phyloP scores from a whole-genome alignment of 768 basidiomycete species.

The Boletus insuetus region DNA sequence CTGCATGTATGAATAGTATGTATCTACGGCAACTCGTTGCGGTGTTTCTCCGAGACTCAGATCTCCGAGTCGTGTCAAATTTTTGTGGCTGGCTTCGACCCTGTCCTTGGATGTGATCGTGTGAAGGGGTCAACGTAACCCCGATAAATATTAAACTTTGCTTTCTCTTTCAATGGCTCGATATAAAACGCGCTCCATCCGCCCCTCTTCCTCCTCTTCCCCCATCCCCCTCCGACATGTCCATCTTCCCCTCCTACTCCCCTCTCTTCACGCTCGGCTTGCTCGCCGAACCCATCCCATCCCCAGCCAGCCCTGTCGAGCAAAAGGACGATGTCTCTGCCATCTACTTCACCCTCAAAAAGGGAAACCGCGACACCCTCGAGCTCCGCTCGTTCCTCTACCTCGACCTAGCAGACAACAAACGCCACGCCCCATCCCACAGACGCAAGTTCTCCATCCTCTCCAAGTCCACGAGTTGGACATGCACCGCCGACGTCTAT shows the following conservation, averaged over 20 bases:
- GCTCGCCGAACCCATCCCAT: conserved; percentile 33
- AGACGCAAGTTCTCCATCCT: conserved; percentile 33
- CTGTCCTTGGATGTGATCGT: conserved; percentile 13
- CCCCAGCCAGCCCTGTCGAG: background rate
- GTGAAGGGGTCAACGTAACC: conserved; percentile 2
- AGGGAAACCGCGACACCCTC: conserved; percentile 35
- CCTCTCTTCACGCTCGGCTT: conserved; percentile 66
- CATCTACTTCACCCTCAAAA: conserved; percentile 48
- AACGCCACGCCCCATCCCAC: conserved; percentile 39
- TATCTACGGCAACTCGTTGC: conserved; percentile 21
- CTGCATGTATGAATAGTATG: too few species aligned
- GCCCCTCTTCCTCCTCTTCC: background rate
- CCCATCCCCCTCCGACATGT: background rate
- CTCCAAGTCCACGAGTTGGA: conserved; percentile 32
- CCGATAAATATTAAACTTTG: conserved; percentile 20
- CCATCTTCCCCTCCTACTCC: conserved; percentile 40
- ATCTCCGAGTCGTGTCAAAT: conserved; percentile 1
- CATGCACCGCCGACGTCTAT: conserved; percentile 12
- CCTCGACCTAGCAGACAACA: conserved; percentile 61
- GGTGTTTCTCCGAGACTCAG: background rate
- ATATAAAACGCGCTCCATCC: conserved; percentile 12
- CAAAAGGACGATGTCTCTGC: conserved; percentile 33
- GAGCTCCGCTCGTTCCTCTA: conserved; percentile 62
- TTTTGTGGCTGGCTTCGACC: conserved; percentile 12
- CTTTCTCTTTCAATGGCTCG: background rate